Evolutionary conservation across 306 rosid genomes (phyloP).

Genomic region (Ammopiptanthus mongolicus): DNA sequence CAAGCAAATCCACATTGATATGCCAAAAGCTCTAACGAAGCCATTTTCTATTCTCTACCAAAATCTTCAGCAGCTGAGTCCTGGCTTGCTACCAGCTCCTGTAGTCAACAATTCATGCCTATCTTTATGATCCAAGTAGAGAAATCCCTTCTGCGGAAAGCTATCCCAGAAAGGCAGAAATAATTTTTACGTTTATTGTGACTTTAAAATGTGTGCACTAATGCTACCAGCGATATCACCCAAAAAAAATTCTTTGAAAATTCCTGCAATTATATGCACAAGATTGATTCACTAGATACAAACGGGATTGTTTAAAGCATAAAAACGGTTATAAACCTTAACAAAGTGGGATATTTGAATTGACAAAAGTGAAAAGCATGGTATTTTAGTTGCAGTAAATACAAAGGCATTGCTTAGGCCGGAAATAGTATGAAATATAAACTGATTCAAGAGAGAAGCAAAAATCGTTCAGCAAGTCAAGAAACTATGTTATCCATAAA

Average conservation of each 20-base stretch:
- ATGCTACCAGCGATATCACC: conserved; percentile 32
- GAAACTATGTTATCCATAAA: neutral
- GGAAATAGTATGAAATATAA: neutral
- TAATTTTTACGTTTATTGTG: conserved; percentile 29
- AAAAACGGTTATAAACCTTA: neutral
- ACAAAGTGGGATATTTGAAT: neutral
- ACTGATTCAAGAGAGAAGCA: neutral
- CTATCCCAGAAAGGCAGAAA: conserved; percentile 33
- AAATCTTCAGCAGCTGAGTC: conserved; percentile 44
- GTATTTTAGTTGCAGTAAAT: neutral
- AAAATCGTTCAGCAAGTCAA: conserved; percentile 11
- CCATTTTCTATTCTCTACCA: conserved; percentile 35
- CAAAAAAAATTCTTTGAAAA: conserved; percentile 29
- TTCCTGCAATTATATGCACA: conserved; percentile 37
- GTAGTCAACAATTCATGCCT: conserved; percentile 33
- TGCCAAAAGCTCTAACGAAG: conserved; percentile 21
- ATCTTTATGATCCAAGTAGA: conserved; percentile 27
- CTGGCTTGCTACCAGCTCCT: conserved; percentile 34
- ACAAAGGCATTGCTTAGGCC: neutral
- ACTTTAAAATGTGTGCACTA: conserved; percentile 31
- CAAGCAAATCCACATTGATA: conserved; percentile 27
- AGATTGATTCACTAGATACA: neutral
- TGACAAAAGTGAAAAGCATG: neutral
- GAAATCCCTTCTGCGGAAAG: conserved; percentile 27
- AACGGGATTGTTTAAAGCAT: neutral